A percentile compares a stretch with the other conserved stretches of the same genome.
Evolutionary conservation across 352 stramenopile species (phyloP).

Genomic region (Peronospora belbahrii): DNA sequence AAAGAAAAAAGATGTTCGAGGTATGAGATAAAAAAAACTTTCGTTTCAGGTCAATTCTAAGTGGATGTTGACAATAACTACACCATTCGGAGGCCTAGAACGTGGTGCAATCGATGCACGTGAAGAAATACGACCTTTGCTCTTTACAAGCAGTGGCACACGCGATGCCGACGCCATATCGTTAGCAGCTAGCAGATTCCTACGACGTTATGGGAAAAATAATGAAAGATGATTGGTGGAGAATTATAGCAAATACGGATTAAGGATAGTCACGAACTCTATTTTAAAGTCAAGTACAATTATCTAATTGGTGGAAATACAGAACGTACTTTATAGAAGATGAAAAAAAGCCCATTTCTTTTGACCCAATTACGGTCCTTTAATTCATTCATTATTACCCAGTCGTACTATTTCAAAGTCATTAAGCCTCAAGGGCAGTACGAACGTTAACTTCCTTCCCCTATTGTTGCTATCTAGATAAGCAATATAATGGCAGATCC

Average conservation of each 20-base stretch:
- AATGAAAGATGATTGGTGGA: background rate
- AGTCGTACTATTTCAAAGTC: no score
- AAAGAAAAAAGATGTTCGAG: slow-evolving; percentile 1
- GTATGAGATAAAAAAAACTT: slow-evolving; percentile 2
- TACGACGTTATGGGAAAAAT: no score
- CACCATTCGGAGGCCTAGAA: slow-evolving; percentile 59
- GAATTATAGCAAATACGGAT: background rate
- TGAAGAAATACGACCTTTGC: slow-evolving; percentile 61
- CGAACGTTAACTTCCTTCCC: background rate
- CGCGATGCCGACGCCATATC: slow-evolving; percentile 56
- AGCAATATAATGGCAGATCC: slow-evolving; percentile 58
- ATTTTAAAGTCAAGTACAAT: no score
- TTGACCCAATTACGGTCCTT: no score
- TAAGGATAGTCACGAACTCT: no score
- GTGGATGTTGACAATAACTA: background rate
- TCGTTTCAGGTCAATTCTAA: background rate
- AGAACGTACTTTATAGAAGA: no score
- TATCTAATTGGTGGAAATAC: no score
- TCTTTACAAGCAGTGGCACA: slow-evolving; percentile 69
- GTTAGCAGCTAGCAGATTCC: slow-evolving; percentile 5
- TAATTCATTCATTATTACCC: no score
- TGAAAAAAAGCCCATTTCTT: no score
- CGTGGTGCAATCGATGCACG: slow-evolving; percentile 59
- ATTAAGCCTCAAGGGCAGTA: background rate
- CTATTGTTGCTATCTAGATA: slow-evolving; percentile 4